Evolutionary conservation across 1,284 basidiomycete species (phyloP).

Genomic region (Farysia itapuensis): DNA sequence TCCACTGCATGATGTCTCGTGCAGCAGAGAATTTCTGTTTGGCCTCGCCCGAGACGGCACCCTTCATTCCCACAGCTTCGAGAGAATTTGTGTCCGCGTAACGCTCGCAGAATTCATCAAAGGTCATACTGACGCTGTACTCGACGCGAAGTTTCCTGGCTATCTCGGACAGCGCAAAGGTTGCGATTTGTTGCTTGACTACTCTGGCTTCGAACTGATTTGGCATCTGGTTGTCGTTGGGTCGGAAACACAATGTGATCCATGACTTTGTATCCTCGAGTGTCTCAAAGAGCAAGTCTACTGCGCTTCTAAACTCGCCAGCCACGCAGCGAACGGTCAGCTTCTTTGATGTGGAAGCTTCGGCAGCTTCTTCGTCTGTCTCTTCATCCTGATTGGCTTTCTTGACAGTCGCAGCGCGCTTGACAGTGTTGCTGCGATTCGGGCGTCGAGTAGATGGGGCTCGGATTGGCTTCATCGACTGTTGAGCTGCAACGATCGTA

Average conservation of each 20-base stretch:
- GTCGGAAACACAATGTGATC: conserved; percentile 89
- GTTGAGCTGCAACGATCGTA: conserved; percentile 89
- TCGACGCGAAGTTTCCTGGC: conserved; percentile 48
- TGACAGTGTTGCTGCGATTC: conserved; percentile 42
- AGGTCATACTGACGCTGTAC: conserved; percentile 73
- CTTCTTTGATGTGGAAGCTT: conserved; percentile 21
- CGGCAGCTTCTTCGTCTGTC: conserved; percentile 52
- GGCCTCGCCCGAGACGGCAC: conserved; percentile 64
- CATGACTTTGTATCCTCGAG: conserved; percentile 87
- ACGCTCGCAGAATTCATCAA: conserved; percentile 81
- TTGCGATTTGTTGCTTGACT: conserved; percentile 87
- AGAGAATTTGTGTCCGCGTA: conserved; percentile 50
- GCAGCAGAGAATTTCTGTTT: conserved; percentile 60
- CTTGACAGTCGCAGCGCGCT: conserved; percentile 57
- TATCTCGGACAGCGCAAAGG: conserved; percentile 77
- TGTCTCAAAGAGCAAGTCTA: conserved; percentile 83
- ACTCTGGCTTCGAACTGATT: conserved; percentile 89
- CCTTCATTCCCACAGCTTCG: conserved; percentile 59
- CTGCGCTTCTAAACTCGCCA: conserved; percentile 80
- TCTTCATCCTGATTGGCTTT: conserved; percentile 67
- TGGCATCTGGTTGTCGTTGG: conserved; percentile 90
- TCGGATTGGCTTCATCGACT: conserved; percentile 87
- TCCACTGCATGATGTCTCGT: conserved; percentile 69
- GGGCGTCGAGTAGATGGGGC: conserved; percentile 69
- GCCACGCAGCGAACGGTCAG: conserved; percentile 68